These are phyloP conservation scores for Yamadazyma tumulicola DNA, from an alignment of 805 yeast genomes.

Conservation along the genomic window DNA sequence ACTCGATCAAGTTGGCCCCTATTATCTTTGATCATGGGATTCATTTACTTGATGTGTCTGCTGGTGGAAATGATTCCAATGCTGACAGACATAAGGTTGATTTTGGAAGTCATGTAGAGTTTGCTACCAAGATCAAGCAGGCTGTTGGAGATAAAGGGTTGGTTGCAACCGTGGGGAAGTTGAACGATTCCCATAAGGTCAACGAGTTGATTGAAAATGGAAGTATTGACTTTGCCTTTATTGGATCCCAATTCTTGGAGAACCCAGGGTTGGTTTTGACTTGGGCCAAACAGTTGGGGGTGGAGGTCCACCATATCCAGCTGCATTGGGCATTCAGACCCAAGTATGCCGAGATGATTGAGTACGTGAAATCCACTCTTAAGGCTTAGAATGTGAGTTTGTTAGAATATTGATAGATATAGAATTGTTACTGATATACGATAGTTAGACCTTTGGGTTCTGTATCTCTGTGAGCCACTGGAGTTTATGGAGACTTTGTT, in stretches of 20 bases:
- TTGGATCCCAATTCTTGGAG: constrained; percentile 44
- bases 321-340: constrained; percentile 25
- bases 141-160: constrained; percentile 40
- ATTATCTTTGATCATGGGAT: constrained; percentile 37
- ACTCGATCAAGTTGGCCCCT: constrained; percentile 40
- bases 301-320: constrained; percentile 21
- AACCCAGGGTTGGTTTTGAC: constrained; percentile 49
- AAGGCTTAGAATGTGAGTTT: no score
- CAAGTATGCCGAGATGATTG: constrained; percentile 10
- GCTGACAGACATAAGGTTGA: constrained; percentile 22
- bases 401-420: no score
- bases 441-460: no score
- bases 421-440: no score
- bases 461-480: no score
- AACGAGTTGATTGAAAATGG: constrained; percentile 40
- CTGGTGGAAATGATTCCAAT: constrained; percentile 46
- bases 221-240: constrained; percentile 44
- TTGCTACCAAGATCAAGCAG: constrained; percentile 39
- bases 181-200: constrained; percentile 29
- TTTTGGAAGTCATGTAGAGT: constrained; percentile 34
- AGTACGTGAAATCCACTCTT: constrained; percentile 5
- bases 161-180: constrained; percentile 48
- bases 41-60: constrained; percentile 51
- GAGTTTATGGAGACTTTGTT: no score
- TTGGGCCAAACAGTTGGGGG: constrained; percentile 50